Base-by-base conservation (phyloP, 192 early-diverging fungal genomes). In the Gamsiella multidivaricata region DNA sequence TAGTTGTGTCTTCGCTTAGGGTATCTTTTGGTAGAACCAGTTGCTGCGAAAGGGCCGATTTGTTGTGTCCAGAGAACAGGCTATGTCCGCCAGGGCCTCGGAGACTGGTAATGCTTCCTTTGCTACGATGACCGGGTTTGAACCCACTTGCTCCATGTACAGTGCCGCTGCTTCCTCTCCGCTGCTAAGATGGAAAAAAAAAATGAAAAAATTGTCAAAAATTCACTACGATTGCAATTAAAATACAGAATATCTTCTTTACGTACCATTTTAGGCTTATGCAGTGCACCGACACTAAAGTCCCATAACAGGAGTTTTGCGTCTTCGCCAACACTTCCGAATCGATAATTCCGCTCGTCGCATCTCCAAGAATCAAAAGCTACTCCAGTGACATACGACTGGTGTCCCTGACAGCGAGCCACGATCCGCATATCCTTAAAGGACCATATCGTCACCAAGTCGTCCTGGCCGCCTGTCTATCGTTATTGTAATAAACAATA, bases 311-410 rank as follows among this genome's bases (percentile, higher is more conserved):
- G 79, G 3, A 99, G 64, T 55, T 88, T 86, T 7, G 92, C 88
- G 68, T 97, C 95, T 33, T 99, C 95, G 15, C 93, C 96, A 32
- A 97, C 92, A 61, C 93, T 95, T 54, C 89, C 92, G 79, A 98
- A 92, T 26, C 94, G 79, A 76, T 95, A 97, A 28, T 87, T 91
- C 31, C 86, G 71, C 14, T 92, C 92, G 56, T 89, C 90, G 62
- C 91, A 94, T 52, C 86, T 81, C 83, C 87, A 83, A 8, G 90
- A 86, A 72, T 98, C 97, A 87, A 97, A 98, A 8, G 88, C 88
- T 2, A 97, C 86, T 18, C 82, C 81, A 25, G 87, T 94, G 37
- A 94, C 91, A 94, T 96, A 97, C 1, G 96, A 97, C 59, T 89
- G 86, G 73, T 97, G 96, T 20, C 95, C 96, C 68, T 94, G 92